Conservation (phyloP, 2,329 filamentous ascomycete genomes). For the Dactylellina haptotyla region DNA sequence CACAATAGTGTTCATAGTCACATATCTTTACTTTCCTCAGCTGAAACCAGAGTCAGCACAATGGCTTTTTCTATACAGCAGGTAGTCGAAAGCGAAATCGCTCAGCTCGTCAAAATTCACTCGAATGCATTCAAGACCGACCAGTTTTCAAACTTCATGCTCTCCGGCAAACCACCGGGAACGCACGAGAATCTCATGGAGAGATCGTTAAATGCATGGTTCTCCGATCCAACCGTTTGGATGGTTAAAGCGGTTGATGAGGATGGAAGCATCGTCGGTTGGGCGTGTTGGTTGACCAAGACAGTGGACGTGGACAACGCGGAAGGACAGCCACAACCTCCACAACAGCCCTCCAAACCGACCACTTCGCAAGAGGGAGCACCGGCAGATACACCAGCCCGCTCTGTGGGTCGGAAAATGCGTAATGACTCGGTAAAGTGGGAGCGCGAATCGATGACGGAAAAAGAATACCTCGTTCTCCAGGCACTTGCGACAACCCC, state of each 20-base stretch:
- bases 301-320: not conserved
- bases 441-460: constrained; percentile 19
- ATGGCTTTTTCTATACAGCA: constrained; percentile 17
- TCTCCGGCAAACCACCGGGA: constrained; percentile 18
- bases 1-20: no score
- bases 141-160: constrained; percentile 33
- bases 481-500: constrained; percentile 18
- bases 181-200: constrained; percentile 20
- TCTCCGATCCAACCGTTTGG: constrained; percentile 17
- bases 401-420: constrained; percentile 19
- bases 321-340: no score
- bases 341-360: not conserved
- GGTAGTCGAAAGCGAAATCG: constrained; percentile 11
- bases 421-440: constrained; percentile 13
- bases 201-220: constrained; percentile 12
- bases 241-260: constrained; percentile 23
- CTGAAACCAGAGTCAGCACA: no score
- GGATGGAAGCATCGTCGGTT: constrained; percentile 14
- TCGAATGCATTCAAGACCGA: constrained; percentile 19
- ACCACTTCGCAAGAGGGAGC: not conserved
- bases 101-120: constrained; percentile 24
- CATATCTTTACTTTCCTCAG: no score
- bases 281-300: constrained; percentile 27
- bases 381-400: constrained; percentile 13
- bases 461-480: constrained; percentile 19